phyloP scores from a whole-genome alignment of 768 basidiomycete species.

The Phanerochaete carnosa region DNA sequence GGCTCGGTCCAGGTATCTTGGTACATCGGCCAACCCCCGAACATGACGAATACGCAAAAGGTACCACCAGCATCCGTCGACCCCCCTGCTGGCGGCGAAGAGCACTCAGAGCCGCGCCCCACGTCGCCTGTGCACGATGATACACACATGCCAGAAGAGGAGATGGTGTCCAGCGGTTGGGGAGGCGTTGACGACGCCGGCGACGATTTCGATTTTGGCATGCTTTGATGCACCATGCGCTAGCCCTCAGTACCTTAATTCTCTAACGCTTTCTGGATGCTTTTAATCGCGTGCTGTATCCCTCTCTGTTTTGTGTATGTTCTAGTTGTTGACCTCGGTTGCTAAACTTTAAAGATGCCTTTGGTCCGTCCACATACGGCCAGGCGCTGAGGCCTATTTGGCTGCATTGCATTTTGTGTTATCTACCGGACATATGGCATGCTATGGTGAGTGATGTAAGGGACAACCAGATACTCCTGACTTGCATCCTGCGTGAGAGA shows the following conservation, averaged over 20 bases:
- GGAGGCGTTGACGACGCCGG: constrained; percentile 44
- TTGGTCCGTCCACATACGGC: not conserved
- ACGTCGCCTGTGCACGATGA: constrained; percentile 23
- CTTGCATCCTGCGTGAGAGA: no score
- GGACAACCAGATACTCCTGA: not conserved
- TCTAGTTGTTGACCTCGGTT: not conserved
- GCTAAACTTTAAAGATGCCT: not conserved
- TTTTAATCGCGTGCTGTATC: not conserved
- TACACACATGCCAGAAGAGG: constrained; percentile 43
- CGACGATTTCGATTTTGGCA: constrained; percentile 79
- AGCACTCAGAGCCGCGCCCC: constrained; percentile 20
- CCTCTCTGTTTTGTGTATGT: not conserved
- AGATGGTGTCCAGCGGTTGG: constrained; percentile 66
- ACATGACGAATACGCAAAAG: constrained; percentile 13
- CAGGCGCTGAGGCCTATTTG: not conserved
- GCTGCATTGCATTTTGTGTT: no score
- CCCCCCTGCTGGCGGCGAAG: constrained; percentile 19
- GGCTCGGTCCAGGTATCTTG: constrained; percentile 68
- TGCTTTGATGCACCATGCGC: constrained; percentile 35
- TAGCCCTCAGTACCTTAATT: not conserved
- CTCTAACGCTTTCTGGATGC: not conserved
- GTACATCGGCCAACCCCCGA: constrained; percentile 40
- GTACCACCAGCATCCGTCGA: constrained; percentile 19
- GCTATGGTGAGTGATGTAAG: not conserved
- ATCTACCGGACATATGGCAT: not conserved